Evolutionary conservation across 192 early-diverging fungal species (phyloP).

Genomic region (Coemansia sp.): DNA sequence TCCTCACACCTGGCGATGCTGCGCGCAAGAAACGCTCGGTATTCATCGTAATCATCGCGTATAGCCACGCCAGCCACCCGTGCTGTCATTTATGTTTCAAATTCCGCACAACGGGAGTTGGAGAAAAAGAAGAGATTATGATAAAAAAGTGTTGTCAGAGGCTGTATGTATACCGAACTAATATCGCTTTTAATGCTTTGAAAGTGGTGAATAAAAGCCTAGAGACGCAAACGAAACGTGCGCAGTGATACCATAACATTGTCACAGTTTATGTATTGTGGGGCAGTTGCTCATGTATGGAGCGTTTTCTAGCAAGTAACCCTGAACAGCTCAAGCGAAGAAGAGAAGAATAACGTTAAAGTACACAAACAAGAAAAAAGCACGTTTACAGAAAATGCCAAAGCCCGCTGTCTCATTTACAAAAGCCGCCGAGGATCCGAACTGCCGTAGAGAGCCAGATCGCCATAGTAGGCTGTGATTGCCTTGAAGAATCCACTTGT

Average conservation of each 20-base stretch:
- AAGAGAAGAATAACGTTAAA: not conserved
- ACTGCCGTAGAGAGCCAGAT: constrained; percentile 55
- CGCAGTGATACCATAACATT: not conserved
- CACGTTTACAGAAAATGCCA: not conserved
- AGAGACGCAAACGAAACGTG: not conserved
- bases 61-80: not conserved
- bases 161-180: too few relatives aligned
- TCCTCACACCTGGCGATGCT: constrained; percentile 28
- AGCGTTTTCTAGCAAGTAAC: not conserved
- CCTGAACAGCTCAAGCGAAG: not conserved
- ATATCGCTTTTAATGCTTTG: too few relatives aligned
- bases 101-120: not conserved
- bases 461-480: constrained; percentile 78
- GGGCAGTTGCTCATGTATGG: constrained; percentile 5
- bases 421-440: constrained; percentile 11
- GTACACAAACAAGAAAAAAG: not conserved
- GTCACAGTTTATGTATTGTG: constrained; percentile 1
- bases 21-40: constrained; percentile 19
- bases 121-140: too few relatives aligned
- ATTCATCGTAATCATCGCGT: not conserved
- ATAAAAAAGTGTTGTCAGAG: too few relatives aligned
- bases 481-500: constrained; percentile 69
- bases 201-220: not conserved
- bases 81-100: not conserved
- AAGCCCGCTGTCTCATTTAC: not conserved